Evolutionary conservation across 2,329 filamentous ascomycete species (phyloP), one percentile per base, ranked within the genome.

Genomic region (Bisporella sp.): DNA sequence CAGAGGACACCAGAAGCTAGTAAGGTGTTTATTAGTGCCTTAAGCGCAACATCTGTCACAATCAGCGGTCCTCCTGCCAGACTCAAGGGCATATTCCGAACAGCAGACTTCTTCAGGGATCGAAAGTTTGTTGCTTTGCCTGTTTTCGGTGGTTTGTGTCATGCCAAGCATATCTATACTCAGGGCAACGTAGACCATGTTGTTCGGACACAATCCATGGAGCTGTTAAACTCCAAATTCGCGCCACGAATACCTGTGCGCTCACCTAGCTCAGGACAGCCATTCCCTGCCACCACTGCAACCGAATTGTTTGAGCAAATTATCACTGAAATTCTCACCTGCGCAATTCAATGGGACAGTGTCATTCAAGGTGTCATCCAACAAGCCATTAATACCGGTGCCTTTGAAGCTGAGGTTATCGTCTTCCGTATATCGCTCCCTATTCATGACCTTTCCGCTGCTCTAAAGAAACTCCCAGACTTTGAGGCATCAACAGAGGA

Each of bases 121-220:
- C 47, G 54, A 29, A 67, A 64, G 31, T 59, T 41, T 21, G 50
- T 68, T 4, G 45, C 60, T 1, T 49, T 73, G 7, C 68, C 70
- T 0, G 65, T 74, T 1, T 70, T 66, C 35, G 64, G 56, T 2
- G 62, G 64, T 1, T 57, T 73, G 4, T 73, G 69, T 45, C 71
- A 74, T 53, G 70, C 71, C 11, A 45, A 52, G 0, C 70, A 73
- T 51, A 59, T 74, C 13, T 73, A 72, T 55, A 59, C 39, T 6
- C n/a, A 54, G 7, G 37, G 61, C 5, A 46, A 73, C 54, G 57
- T 66, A 1, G 12, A 59, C 4, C 48, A 32, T 6, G 60, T 68
- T 41, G 54, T 69, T 30, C 47, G 58, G 6, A 53, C 45, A 3
- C 32, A 11, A 31, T 53, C 52, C n/a, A 45, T 46, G 33, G 41